Evolutionary conservation across 805 yeast species (phyloP), one percentile per base, ranked within the genome.

Genomic region (Zygotorulaspora florentina): DNA sequence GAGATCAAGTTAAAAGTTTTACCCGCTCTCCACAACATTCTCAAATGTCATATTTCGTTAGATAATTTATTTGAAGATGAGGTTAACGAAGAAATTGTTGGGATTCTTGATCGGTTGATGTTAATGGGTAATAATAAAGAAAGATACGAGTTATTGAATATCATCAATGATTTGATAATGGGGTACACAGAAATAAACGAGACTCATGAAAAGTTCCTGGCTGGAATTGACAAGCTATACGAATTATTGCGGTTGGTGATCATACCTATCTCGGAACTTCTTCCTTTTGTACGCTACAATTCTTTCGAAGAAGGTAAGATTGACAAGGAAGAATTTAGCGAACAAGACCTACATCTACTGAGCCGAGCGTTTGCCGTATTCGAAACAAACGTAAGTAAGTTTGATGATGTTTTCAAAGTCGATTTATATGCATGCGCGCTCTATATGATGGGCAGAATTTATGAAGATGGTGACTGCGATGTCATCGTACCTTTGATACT

Each of bases 381-480:
- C 17, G 77, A 81, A n/a, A 77, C 70, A 7, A 84, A 86, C 81
- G 73, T 81, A 17, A 72, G 72, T 12, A 69, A 68, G 28, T 81
- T 90, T 54, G 91, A 95, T 0, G 78, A 72, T 20, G 72, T 83
- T 15, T 84, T 87, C 38, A 79, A 79, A 53, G 64, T 71, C 10
- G 98, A 91, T 61, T 66, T 91, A 25, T 79, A 79, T 58, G 75
- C 90, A 0, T 83, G 95, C 55, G 56, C 85, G 33, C 64, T 90
- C 18, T 82, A 75, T 55, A 73, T 84, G 6, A 75, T 85, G 46
- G 77, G 83, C 6, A 71, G 73, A 54, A 69, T 84, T 41, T 77
- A 76, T 57, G 75, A 77, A 55, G 57, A 48, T 55, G 64, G 42
- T 66, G 70, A 26, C 36, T 70, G 71, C 33, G 67, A 67, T 46